Evolutionary conservation across 2,329 filamentous ascomycete genomes (phyloP).

Genomic region (Neopestalotiopsis sp.): DNA sequence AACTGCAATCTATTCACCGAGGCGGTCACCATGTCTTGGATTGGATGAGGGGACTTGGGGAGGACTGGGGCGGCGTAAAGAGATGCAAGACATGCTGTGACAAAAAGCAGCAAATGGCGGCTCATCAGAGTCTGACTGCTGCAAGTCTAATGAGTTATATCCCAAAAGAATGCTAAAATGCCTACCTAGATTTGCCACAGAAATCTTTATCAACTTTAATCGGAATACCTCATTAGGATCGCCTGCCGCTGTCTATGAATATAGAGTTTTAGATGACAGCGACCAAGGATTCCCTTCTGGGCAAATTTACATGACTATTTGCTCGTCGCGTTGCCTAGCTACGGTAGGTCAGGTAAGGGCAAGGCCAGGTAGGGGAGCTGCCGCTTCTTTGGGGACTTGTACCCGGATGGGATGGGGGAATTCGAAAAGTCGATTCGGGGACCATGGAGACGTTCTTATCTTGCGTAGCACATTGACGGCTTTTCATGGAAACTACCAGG

Average conservation of each 20-base stretch:
- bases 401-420: too few species aligned
- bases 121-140: not conserved
- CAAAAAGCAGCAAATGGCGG: not conserved
- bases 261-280: conserved; percentile 1
- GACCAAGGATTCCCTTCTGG: not conserved
- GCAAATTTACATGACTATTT: not conserved
- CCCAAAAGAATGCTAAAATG: not conserved
- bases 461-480: not conserved
- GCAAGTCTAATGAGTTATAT: not conserved
- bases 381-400: not conserved
- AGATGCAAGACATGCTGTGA: not conserved
- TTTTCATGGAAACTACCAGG: not conserved
- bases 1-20: conserved; percentile 2
- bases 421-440: not conserved
- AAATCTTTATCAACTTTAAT: not conserved
- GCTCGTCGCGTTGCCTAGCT: not conserved
- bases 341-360: not conserved
- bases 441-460: not conserved
- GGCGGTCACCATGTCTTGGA: not conserved
- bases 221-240: not conserved
- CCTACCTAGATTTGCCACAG: not conserved
- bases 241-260: not conserved
- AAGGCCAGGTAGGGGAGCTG: not conserved
- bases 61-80: not conserved
- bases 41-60: not conserved